phyloP scores from a whole-genome alignment of 257 asterid genomes.

The Voacanga thouarsii region DNA sequence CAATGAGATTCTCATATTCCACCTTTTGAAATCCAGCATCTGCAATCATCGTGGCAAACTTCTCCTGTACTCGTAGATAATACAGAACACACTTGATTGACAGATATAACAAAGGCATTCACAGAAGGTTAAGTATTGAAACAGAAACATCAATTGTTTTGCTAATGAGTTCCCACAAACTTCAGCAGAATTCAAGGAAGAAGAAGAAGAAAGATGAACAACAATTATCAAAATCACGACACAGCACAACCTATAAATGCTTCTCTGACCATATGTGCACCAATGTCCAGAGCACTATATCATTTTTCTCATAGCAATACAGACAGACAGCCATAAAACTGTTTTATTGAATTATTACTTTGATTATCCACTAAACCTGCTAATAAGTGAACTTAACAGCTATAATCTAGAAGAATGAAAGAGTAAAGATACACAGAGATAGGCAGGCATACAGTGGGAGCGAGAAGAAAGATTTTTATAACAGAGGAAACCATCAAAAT shows the following conservation, averaged over 20 bases:
- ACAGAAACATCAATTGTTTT: background rate
- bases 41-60: conserved; percentile 78
- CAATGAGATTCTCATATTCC: conserved; percentile 88
- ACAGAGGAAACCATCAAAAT: background rate
- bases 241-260: background rate
- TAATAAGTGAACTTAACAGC: background rate
- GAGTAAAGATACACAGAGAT: background rate
- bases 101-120: background rate
- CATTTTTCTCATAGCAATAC: background rate
- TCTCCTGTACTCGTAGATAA: conserved; percentile 52
- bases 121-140: background rate
- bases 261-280: background rate
- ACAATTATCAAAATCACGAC: background rate
- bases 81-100: background rate
- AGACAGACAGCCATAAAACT: background rate
- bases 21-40: conserved; percentile 91
- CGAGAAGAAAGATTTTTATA: background rate
- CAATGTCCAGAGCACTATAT: background rate
- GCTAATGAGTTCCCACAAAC: background rate
- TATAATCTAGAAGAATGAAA: background rate
- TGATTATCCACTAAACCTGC: background rate
- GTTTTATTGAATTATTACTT: background rate
- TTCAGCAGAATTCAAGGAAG: background rate
- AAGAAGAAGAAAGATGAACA: background rate
- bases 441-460: background rate